phyloP scores from a whole-genome alignment of 805 yeast species.

The Maudiozyma bulderi region DNA sequence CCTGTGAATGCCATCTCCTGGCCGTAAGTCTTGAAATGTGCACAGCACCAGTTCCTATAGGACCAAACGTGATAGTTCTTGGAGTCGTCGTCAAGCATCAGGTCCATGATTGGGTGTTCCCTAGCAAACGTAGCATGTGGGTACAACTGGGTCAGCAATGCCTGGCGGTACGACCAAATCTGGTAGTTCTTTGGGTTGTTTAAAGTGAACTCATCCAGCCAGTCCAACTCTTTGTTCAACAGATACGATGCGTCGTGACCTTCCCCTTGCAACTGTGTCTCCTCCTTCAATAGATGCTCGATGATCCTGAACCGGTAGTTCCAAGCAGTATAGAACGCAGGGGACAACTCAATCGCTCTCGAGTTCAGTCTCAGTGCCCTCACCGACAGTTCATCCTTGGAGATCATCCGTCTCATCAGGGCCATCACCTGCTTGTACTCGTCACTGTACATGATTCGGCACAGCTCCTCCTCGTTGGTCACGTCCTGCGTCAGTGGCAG shows the following conservation, averaged over 20 bases:
- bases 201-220: constrained; percentile 71
- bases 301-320: constrained; percentile 51
- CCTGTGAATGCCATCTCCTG: constrained; percentile 47
- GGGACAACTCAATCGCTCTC: constrained; percentile 52
- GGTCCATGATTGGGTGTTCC: constrained; percentile 56
- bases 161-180: constrained; percentile 89
- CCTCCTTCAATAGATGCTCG: constrained; percentile 28
- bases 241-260: background rate
- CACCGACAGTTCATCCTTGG: constrained; percentile 49
- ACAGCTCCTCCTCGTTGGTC: constrained; percentile 35
- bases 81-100: constrained; percentile 67
- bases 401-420: constrained; percentile 49
- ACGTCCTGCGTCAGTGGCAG: constrained; percentile 36
- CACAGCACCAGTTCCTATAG: constrained; percentile 74
- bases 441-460: constrained; percentile 61
- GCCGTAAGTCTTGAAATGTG: constrained; percentile 40
- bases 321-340: constrained; percentile 94
- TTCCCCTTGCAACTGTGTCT: background rate
- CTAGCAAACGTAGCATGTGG: constrained; percentile 29
- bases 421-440: constrained; percentile 61
- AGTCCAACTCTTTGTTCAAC: constrained; percentile 49
- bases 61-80: constrained; percentile 98
- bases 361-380: constrained; percentile 64
- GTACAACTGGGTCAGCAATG: constrained; percentile 37
- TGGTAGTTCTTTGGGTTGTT: constrained; percentile 87